Conservation (phyloP, 345 rosid genomes). For the Erucastrum elatum region DNA sequence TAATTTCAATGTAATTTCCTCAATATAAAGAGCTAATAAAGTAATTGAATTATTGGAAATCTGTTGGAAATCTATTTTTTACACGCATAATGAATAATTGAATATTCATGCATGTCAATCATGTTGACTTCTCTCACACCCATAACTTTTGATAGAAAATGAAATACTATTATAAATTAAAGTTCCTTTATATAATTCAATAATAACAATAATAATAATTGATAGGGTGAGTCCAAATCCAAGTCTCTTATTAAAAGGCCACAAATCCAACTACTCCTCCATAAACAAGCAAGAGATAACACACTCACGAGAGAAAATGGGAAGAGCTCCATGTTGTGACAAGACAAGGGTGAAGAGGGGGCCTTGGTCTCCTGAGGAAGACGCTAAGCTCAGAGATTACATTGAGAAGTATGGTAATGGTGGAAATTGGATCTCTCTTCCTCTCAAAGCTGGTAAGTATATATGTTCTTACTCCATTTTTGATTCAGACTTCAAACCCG, state of each 20-base stretch:
- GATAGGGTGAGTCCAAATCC: constrained; percentile 30
- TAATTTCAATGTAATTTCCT: not conserved
- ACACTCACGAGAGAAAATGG: constrained; percentile 52
- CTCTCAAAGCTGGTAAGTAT: constrained; percentile 81
- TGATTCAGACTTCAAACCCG: not conserved
- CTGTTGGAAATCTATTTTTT: not conserved
- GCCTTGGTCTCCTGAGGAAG: constrained; percentile 98
- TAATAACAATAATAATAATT: constrained; percentile 24
- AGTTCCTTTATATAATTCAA: constrained; percentile 6
- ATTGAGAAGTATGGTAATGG: constrained; percentile 83
- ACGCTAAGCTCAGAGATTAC: constrained; percentile 78
- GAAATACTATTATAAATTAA: constrained; percentile 2
- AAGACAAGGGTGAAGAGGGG: constrained; percentile 95
- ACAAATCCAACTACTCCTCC: constrained; percentile 39
- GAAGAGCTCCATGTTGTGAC: constrained; percentile 97
- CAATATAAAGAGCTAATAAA: not conserved
- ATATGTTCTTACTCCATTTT: not conserved
- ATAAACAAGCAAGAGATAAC: constrained; percentile 23
- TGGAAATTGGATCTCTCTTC: constrained; percentile 94
- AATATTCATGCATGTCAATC: constrained; percentile 44
- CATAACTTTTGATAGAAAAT: constrained; percentile 27
- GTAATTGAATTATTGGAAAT: not conserved
- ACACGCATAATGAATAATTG: constrained; percentile 1
- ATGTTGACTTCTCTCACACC: constrained; percentile 42
- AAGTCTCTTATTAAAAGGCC: constrained; percentile 39